Evolutionary conservation across 108 stramenopile species (phyloP).

Genomic region (Aureococcus anophagefferens): DNA sequence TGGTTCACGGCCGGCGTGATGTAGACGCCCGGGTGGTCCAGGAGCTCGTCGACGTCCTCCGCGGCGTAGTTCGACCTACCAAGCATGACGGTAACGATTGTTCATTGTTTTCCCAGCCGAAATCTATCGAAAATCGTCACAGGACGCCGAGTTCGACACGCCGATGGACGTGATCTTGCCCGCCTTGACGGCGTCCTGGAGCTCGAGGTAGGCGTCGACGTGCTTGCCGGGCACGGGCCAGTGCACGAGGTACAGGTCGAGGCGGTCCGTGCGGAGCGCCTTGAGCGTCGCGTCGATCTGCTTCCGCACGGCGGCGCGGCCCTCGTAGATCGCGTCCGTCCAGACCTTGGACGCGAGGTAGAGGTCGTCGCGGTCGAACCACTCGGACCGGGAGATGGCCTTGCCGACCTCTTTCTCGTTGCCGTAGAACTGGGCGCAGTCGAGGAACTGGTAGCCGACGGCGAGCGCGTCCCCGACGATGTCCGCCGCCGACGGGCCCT

Average conservation of each 20-base stretch:
- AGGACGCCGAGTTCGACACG: slow-evolving; percentile 6
- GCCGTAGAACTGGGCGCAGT: slow-evolving; percentile 82
- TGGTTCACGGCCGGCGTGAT: slow-evolving; percentile 68
- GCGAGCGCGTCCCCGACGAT: slow-evolving; percentile 62
- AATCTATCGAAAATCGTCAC: too few species aligned
- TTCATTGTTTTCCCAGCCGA: too few species aligned
- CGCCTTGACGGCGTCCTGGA: slow-evolving; percentile 44
- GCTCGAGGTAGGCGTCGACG: slow-evolving; percentile 66
- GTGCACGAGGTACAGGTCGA: slow-evolving; percentile 81
- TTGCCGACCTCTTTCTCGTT: slow-evolving; percentile 72
- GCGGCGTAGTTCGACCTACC: slow-evolving; percentile 63
- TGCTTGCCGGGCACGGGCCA: slow-evolving; percentile 83
- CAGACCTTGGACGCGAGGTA: slow-evolving; percentile 84
- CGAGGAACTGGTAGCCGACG: slow-evolving; percentile 70
- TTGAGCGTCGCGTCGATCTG: slow-evolving; percentile 62
- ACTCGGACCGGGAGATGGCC: slow-evolving; percentile 46
- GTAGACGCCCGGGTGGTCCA: slow-evolving; percentile 20
- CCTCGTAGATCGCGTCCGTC: slow-evolving; percentile 77
- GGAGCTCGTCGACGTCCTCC: slow-evolving; percentile 71
- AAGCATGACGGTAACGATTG: too few species aligned
- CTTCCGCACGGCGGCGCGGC: slow-evolving; percentile 53
- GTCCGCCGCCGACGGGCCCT: slow-evolving; percentile 46
- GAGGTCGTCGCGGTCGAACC: slow-evolving; percentile 52
- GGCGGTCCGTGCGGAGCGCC: slow-evolving; percentile 66
- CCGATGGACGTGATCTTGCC: slow-evolving; percentile 61